Conservation (phyloP, 257 asterid species). For the Nicotiana noctiflora region DNA sequence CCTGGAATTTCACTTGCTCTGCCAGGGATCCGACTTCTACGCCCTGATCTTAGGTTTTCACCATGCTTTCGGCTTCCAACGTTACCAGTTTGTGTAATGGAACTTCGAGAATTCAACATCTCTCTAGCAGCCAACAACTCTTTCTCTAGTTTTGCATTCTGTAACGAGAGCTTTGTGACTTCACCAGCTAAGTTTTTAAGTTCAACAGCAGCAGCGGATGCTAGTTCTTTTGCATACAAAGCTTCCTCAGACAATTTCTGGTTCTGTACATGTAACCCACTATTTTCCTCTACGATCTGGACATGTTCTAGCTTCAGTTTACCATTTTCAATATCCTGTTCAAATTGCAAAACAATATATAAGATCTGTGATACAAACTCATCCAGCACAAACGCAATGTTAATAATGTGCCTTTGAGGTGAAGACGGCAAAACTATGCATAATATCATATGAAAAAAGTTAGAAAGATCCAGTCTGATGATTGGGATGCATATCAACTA, state of each 20-base stretch:
- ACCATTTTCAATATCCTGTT: constrained; percentile 85
- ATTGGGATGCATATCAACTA: neutral
- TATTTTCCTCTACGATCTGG: constrained; percentile 73
- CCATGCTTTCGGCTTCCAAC: constrained; percentile 46
- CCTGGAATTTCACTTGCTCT: constrained; percentile 49
- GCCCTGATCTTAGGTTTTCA: constrained; percentile 48
- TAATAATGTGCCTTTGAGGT: constrained; percentile 3
- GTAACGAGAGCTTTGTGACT: constrained; percentile 84
- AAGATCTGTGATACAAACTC: constrained; percentile 5
- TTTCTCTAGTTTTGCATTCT: constrained; percentile 70
- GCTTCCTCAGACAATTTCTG: constrained; percentile 91
- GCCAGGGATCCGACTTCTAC: constrained; percentile 54
- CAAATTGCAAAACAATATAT: constrained; percentile 2
- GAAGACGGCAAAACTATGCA: neutral
- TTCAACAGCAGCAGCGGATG: constrained; percentile 97
- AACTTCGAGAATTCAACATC: constrained; percentile 41
- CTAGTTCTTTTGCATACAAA: constrained; percentile 92
- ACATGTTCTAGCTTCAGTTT: constrained; percentile 71
- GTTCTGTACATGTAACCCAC: constrained; percentile 74
- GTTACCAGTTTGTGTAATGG: constrained; percentile 30
- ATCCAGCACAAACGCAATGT: neutral
- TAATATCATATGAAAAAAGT: neutral
- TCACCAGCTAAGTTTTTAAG: constrained; percentile 86
- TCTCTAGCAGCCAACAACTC: constrained; percentile 67
- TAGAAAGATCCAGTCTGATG: neutral